A percentile compares a stretch with the other conserved stretches of the same genome.
These are phyloP conservation scores for Penicillium sp. DNA, from an alignment of 2,329 filamentous ascomycete species.

Conservation along the genomic window DNA sequence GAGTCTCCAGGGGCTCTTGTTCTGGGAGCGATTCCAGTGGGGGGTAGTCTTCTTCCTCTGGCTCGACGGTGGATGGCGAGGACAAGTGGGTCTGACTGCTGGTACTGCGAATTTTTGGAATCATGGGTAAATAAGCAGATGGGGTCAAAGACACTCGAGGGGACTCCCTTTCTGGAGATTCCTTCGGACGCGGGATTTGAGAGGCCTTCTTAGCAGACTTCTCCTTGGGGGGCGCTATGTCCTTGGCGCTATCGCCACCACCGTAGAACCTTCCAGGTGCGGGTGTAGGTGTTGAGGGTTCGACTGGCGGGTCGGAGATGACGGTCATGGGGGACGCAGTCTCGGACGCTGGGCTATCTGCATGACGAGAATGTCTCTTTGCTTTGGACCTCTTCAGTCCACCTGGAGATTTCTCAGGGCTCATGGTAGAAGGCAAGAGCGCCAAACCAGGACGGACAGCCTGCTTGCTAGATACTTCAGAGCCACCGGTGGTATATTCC, in stretches of 20 bases:
- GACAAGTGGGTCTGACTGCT: slow-evolving; percentile 45
- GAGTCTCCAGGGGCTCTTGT: slow-evolving; percentile 32
- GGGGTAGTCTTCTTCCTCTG: slow-evolving; percentile 41
- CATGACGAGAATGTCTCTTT: slow-evolving; percentile 48
- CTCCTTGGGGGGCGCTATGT: slow-evolving; percentile 26
- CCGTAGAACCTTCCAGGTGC: slow-evolving; percentile 27
- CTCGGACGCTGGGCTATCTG: slow-evolving; percentile 39
- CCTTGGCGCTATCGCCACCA: slow-evolving; percentile 18
- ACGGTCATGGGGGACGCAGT: slow-evolving; percentile 34
- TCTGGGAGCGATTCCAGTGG: slow-evolving; percentile 29
- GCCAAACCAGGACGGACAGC: slow-evolving; percentile 34
- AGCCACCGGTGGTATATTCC: slow-evolving; percentile 37
- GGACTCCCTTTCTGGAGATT: slow-evolving; percentile 38
- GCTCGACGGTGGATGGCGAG: slow-evolving; percentile 29
- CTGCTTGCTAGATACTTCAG: slow-evolving; percentile 33
- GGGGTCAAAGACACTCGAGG: slow-evolving; percentile 55
- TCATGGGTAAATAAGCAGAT: slow-evolving; percentile 52
- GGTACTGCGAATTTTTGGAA: slow-evolving; percentile 50
- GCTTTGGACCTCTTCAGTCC: slow-evolving; percentile 50
- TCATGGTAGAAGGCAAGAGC: slow-evolving; percentile 42
- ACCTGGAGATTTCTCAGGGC: slow-evolving; percentile 40
- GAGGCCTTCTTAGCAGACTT: slow-evolving; percentile 23
- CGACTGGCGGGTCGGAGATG: slow-evolving; percentile 29
- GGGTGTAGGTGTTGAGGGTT: slow-evolving; percentile 22
- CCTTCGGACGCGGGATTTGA: slow-evolving; percentile 36